Percentiles rank a stretch among this genome's conserved stretches.
These are phyloP conservation scores for Globisporangium viniferum DNA, from an alignment of 352 stramenopile species.

Conservation along the genomic window DNA sequence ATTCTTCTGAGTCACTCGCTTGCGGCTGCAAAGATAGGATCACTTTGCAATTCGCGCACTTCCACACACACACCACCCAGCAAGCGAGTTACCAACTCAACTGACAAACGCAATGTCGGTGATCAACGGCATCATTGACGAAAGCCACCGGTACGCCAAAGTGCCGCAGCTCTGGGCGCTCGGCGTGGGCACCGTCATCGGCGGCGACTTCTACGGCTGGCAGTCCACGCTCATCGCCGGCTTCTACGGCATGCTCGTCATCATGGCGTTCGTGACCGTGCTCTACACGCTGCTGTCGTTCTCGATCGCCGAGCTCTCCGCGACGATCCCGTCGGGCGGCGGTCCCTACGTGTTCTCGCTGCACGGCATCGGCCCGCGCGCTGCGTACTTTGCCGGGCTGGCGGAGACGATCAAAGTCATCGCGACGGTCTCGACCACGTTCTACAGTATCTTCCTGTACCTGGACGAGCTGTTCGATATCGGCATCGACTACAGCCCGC, in stretches of 20 bases:
- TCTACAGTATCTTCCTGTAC: conserved; percentile 57
- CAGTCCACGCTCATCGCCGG: conserved; percentile 58
- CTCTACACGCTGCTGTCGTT: conserved; percentile 71
- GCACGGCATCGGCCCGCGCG: conserved; percentile 45
- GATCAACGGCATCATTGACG: neutral
- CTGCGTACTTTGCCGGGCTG: conserved; percentile 59
- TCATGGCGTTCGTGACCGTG: conserved; percentile 55
- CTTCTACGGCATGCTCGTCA: conserved; percentile 60
- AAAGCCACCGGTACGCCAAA: conserved; percentile 51
- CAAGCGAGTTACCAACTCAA: neutral
- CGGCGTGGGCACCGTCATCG: conserved; percentile 63
- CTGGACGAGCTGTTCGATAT: conserved; percentile 51
- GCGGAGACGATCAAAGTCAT: conserved; percentile 69
- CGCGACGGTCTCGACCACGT: conserved; percentile 40
- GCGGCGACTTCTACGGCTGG: conserved; percentile 73
- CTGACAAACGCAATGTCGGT: neutral
- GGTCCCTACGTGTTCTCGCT: conserved; percentile 69
- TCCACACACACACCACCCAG: neutral
- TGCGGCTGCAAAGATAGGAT: conserved; percentile 4
- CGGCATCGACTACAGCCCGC: conserved; percentile 27
- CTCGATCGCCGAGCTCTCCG: conserved; percentile 71
- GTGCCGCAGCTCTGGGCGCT: conserved; percentile 65
- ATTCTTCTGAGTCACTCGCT: neutral
- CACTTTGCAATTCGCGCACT: conserved; percentile 25
- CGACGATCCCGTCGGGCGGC: conserved; percentile 50